A percentile compares a stretch with the other conserved stretches of the same genome.
phyloP scores from a whole-genome alignment of 2,329 filamentous ascomycete species.

The Claviceps humidiphila region DNA sequence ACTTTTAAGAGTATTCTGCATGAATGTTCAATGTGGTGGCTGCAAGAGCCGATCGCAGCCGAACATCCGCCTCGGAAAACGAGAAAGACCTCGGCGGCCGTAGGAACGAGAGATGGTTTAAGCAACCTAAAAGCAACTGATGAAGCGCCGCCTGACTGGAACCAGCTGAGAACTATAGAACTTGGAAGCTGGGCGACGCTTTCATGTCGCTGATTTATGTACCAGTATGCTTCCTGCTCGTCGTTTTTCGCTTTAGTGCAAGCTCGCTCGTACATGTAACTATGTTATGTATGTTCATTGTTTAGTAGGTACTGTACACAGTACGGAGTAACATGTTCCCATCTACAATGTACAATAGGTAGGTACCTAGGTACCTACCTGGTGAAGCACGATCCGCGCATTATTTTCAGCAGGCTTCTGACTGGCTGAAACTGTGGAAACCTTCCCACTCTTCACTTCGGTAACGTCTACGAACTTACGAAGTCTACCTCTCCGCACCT shows the following conservation, averaged over 20 bases:
- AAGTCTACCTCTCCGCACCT: conserved; percentile 17
- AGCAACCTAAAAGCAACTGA: not conserved
- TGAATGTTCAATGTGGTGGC: too few relatives aligned
- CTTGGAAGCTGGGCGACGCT: too few relatives aligned
- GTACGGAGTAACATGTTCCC: conserved; percentile 1
- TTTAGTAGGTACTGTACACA: too few relatives aligned
- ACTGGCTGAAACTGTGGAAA: conserved; percentile 9
- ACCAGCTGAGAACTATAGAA: too few relatives aligned
- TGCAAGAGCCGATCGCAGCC: conserved; percentile 7
- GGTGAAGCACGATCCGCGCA: conserved; percentile 4
- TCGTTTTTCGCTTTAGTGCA: too few relatives aligned
- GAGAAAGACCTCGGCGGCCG: not conserved
- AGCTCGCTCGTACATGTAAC: too few relatives aligned
- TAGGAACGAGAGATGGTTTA: not conserved
- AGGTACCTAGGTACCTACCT: conserved; percentile 2
- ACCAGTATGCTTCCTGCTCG: too few relatives aligned
- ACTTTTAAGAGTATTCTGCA: too few relatives aligned
- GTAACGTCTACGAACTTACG: conserved; percentile 9
- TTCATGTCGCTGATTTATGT: too few relatives aligned
- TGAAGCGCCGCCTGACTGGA: not conserved
- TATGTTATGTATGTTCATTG: too few relatives aligned
- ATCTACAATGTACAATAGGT: too few relatives aligned
- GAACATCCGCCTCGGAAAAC: conserved; percentile 5
- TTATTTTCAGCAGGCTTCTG: conserved; percentile 14
- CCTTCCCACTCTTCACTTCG: conserved; percentile 5